Base-by-base conservation (phyloP, 805 yeast species). In the Pichia paraexigua region DNA sequence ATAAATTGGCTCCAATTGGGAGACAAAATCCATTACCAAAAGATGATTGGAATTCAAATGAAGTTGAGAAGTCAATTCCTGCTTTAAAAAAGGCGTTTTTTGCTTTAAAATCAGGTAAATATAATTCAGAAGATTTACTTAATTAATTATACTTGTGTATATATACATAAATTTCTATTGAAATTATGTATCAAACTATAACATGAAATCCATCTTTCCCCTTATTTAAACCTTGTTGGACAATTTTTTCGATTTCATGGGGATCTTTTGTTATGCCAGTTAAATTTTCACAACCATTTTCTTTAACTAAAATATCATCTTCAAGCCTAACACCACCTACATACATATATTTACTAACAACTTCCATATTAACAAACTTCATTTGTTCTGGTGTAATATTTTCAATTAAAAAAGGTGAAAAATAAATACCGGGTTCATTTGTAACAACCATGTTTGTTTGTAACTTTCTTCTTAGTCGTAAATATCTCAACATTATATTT, bases 271-370 rank as follows among this genome's bases (percentile, higher is more conserved):
- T 88, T 49, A 92, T 81, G 27, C 78, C 76, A 2, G 97, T 92
- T 49, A 92, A 71, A 60, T 87, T 86, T 62, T 90, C 96, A 62
- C 69, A 80, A 0, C 98, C 98, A 49, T 70, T 71, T 46, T 75
- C 74, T 1, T 96, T 87, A 30, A 92, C 84, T 44, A 88, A 70
- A 42, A 94, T 77, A 63, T 92, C 97, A 64, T 92, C 99, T 68
- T 92, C 99, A 52, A 92, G 89, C 67, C 99, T 80, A 7, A 92
- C 97, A 44, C 99, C 99, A n/a, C 99, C 99, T 51, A 94, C 80
- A 58, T 84, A 79, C 84, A 85, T 79, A 68, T 90, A 92, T 61
- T 79, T 82, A 51, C 87, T 82, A 55, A 92, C 72, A 8, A 85
- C 81, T 0, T 78, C 81, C 56, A 68, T 65, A 60, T 89, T 75